Base-by-base conservation (phyloP, 2,329 filamentous ascomycete species). In the Monilinia polystroma region DNA sequence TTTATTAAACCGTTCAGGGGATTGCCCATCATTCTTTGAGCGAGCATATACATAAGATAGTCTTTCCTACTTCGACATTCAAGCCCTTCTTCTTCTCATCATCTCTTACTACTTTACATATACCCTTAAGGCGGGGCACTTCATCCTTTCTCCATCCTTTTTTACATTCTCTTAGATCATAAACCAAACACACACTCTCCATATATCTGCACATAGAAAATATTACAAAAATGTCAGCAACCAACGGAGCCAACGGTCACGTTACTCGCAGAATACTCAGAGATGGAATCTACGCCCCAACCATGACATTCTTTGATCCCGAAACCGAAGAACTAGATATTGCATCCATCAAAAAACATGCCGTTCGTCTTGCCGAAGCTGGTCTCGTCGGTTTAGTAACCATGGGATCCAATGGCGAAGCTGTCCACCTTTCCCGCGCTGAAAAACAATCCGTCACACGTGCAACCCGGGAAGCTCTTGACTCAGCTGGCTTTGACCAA, bases 351-450 rank as follows among this genome's bases (percentile, higher is more conserved):
- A 90, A 91, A 79, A 89, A 85, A 76, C 92, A 96, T 76, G 90
- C 91, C 32, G 86, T 91, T 72, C 89, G 92, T 58, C 86, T 96
- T 58, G 90, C 88, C 51, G 82, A 87, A 76, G 90, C 87, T 67
- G 93, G 93, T 11, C 86, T 96, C 14, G 90, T 88, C 58, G 92
- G 92, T 47, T 84, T 96, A 35, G 90, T 95, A 54, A 90, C 89
- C 72, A 92, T 95, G 89, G 92, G 93, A 69, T 96, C 92, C 72
- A 96, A 96, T 79, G 92, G 92, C 68, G 92, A 96, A 81, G 92
- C 92, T 32, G 90, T 92, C 66, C 92, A 96, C 81, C 88, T 93
- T 74, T 91, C 89, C 64, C 85, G 87, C 55, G 85, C 89, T 69
- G 92, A 96, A 79, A 93, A 93, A 77, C 78, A 86, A 58, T 85